Evolutionary conservation across 257 asterid species (phyloP).

Genomic region (Solanum bulbocastanum): DNA sequence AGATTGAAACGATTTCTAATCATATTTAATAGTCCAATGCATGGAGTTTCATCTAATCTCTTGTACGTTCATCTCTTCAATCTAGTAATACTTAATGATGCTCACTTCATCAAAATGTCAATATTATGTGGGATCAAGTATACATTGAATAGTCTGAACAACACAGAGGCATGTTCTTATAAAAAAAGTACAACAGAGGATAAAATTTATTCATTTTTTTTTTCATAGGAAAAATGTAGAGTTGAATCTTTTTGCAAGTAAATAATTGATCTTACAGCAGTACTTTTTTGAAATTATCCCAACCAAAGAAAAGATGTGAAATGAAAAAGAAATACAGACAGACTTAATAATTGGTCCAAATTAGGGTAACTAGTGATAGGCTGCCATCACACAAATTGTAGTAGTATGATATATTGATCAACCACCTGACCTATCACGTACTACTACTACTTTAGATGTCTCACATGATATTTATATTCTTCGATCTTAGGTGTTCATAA

Average conservation of each 20-base stretch:
- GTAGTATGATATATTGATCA: neutral
- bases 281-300: neutral
- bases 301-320: neutral
- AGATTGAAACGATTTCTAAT: neutral
- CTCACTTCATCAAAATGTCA: neutral
- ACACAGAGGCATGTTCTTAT: neutral
- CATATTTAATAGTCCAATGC: neutral
- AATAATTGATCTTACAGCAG: neutral
- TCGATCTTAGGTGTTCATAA: neutral
- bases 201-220: neutral
- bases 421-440: neutral
- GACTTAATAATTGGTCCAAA: neutral
- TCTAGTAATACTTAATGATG: no score
- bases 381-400: neutral
- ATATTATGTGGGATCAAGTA: neutral
- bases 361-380: neutral
- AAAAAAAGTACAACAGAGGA: neutral
- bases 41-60: no score
- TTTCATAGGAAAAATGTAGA: neutral
- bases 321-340: neutral
- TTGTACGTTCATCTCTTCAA: neutral
- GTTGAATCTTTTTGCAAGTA: neutral
- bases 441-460: neutral
- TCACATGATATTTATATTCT: no score
- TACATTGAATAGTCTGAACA: neutral